Evolutionary conservation across 371 early-diverging fungal species (phyloP).

Genomic region (Apophysomyces variabilis): DNA sequence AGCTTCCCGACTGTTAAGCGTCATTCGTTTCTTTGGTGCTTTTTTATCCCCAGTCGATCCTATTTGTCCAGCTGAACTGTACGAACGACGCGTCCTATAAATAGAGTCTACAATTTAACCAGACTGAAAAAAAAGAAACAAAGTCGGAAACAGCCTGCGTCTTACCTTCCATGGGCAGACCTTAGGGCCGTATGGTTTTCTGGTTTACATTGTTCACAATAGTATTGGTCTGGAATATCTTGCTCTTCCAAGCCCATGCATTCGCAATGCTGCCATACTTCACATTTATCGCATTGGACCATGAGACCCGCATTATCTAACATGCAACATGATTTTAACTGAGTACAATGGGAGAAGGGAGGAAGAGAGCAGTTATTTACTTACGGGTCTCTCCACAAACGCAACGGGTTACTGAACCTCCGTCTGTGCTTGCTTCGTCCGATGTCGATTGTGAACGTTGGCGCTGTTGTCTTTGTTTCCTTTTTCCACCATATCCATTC

Average conservation of each 20-base stretch:
- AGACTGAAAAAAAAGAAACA: neutral
- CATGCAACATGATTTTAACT: neutral
- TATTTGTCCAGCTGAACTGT: constrained; percentile 19
- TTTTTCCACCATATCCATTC: constrained; percentile 27
- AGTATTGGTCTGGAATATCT: constrained; percentile 81
- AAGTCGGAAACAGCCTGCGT: neutral
- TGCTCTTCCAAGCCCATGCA: constrained; percentile 79
- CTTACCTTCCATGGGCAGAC: constrained; percentile 33
- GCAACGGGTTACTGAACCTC: constrained; percentile 76
- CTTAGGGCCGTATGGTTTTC: constrained; percentile 24
- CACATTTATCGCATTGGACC: constrained; percentile 89
- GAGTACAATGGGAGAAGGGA: too few species aligned
- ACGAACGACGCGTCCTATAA: constrained; percentile 21
- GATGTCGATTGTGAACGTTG: constrained; percentile 39
- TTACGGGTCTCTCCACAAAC: constrained; percentile 75
- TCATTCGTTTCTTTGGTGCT: constrained; percentile 57
- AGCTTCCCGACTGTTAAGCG: constrained; percentile 61
- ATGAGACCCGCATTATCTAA: constrained; percentile 68
- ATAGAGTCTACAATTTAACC: neutral
- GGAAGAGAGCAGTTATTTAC: constrained; percentile 7
- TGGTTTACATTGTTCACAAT: constrained; percentile 78
- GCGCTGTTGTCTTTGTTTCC: constrained; percentile 20
- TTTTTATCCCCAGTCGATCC: constrained; percentile 27
- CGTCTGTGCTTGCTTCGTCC: constrained; percentile 45
- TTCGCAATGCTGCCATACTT: constrained; percentile 88